Conservation (phyloP, 805 yeast species). For the Yarrowia hollandica region DNA sequence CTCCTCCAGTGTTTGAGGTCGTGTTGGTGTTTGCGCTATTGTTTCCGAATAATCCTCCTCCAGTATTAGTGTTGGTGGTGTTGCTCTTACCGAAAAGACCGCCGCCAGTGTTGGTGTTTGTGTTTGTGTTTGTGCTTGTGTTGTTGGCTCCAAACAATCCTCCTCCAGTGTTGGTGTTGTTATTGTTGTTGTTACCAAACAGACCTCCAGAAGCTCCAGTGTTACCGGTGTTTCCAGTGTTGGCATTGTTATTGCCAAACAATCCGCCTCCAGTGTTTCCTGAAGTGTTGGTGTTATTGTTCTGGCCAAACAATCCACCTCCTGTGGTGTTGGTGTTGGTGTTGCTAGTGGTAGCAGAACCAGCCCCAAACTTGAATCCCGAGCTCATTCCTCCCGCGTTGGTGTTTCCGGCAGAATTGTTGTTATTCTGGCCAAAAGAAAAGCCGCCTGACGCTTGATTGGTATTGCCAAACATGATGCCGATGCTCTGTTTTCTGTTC, state of each 20-base stretch:
- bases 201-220: neutral
- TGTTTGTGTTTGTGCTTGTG: neutral
- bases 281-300: neutral
- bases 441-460: slow-evolving; percentile 15
- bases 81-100: slow-evolving; percentile 4
- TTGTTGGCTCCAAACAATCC: slow-evolving; percentile 7
- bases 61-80: neutral
- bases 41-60: slow-evolving; percentile 11
- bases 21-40: neutral
- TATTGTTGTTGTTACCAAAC: slow-evolving; percentile 10
- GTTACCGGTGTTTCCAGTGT: neutral
- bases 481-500: neutral
- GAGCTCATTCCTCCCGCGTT: slow-evolving; percentile 15
- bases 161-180: neutral
- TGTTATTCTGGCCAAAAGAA: slow-evolving; percentile 25
- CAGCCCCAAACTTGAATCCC: slow-evolving; percentile 24
- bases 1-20: slow-evolving; percentile 6
- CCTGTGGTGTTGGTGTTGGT: neutral
- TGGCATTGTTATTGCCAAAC: slow-evolving; percentile 12
- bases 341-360: neutral
- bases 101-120: slow-evolving; percentile 1
- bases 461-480: slow-evolving; percentile 25
- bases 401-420: slow-evolving; percentile 6
- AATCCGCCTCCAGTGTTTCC: slow-evolving; percentile 6
- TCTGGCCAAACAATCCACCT: slow-evolving; percentile 15